These are phyloP conservation scores for Discostella stelligeroides DNA, from an alignment of 108 stramenopile species.

Conservation along the genomic window DNA sequence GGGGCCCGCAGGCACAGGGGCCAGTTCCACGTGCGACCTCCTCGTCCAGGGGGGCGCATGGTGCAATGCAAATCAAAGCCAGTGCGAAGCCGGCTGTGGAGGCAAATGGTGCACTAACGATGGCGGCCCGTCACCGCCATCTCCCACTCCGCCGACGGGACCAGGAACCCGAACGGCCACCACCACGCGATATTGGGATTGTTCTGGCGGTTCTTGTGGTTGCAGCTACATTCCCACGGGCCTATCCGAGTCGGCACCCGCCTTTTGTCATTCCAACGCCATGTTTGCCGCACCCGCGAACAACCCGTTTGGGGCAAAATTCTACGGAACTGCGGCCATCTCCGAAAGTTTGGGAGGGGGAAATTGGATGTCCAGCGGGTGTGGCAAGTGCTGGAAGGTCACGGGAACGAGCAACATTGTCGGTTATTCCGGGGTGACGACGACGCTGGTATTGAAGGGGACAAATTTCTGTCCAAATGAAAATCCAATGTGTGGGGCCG, in stretches of 20 bases:
- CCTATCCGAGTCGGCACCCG: slow-evolving; percentile 2
- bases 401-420: slow-evolving; percentile 40
- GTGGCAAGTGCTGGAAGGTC: slow-evolving; percentile 58
- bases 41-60: too few species aligned
- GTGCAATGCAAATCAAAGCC: too few species aligned
- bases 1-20: too few species aligned
- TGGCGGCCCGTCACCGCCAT: too few species aligned
- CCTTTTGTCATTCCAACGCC: slow-evolving; percentile 47
- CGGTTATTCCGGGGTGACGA: slow-evolving; percentile 15
- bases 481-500: slow-evolving; percentile 31
- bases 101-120: too few species aligned
- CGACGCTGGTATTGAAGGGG: slow-evolving; percentile 51
- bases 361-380: slow-evolving; percentile 44
- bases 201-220: slow-evolving; percentile 42
- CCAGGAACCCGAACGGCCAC: slow-evolving; percentile 27
- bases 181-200: slow-evolving; percentile 50
- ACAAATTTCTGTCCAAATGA: slow-evolving; percentile 47
- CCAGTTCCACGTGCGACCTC: too few species aligned
- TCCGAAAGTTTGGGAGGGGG: slow-evolving; percentile 43
- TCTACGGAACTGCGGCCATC: slow-evolving; percentile 54
- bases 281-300: slow-evolving; percentile 51
- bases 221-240: slow-evolving; percentile 34
- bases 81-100: too few species aligned
- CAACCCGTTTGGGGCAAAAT: slow-evolving; percentile 46
- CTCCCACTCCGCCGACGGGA: neutral